These are phyloP conservation scores for Cardamine occulta DNA, from an alignment of 345 rosid species.

Conservation along the genomic window DNA sequence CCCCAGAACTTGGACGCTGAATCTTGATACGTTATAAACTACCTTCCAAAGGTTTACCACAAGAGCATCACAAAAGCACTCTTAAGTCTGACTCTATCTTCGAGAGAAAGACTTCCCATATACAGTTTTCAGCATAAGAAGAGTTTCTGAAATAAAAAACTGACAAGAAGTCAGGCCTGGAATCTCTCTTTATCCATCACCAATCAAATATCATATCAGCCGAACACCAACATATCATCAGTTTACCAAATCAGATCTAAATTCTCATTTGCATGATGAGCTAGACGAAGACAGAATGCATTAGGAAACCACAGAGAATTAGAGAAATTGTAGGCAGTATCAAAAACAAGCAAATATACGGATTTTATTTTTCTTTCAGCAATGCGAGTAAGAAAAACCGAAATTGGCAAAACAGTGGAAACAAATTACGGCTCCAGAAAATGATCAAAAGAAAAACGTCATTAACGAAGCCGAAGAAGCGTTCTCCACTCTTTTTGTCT, in stretches of 20 bases:
- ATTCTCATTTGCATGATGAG: background rate
- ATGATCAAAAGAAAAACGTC: background rate
- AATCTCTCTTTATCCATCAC: background rate
- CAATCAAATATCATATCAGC: background rate
- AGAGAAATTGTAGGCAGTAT: background rate
- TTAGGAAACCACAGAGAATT: background rate
- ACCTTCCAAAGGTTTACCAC: background rate
- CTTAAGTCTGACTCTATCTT: background rate
- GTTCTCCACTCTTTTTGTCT: background rate
- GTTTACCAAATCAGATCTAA: background rate
- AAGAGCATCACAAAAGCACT: background rate
- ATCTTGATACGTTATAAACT: slow-evolving; percentile 23
- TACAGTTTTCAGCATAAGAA: background rate
- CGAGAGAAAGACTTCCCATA: background rate
- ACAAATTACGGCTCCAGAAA: background rate
- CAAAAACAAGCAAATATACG: background rate
- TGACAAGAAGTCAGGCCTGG: background rate
- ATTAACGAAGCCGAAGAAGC: slow-evolving; percentile 9
- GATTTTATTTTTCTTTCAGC: background rate
- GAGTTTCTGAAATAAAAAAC: slow-evolving; percentile 14
- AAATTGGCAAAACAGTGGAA: background rate
- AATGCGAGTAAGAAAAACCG: background rate
- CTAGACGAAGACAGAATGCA: background rate
- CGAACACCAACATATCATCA: background rate
- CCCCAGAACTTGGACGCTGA: slow-evolving; percentile 46